phyloP scores from a whole-genome alignment of 192 early-diverging fungal species.

The Dimargaris verticillata region DNA sequence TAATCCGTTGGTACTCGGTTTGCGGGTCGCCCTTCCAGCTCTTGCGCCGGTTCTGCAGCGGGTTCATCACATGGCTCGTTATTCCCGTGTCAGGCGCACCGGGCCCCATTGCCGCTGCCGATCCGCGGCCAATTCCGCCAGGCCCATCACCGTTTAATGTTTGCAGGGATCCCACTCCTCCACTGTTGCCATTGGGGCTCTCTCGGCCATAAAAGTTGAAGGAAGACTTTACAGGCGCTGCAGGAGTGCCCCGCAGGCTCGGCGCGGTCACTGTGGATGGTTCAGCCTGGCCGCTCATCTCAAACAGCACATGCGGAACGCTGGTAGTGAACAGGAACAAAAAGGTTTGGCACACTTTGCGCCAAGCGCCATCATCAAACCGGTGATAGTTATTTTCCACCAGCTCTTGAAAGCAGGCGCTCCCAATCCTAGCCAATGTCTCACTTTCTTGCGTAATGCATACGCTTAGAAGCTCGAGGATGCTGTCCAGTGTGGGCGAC shows the following conservation, averaged over 20 bases:
- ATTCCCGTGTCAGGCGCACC: too few relatives aligned
- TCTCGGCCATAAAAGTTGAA: too few relatives aligned
- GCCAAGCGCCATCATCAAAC: conserved; percentile 58
- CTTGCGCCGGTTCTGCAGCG: neutral
- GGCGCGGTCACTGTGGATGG: neutral
- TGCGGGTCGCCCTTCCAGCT: conserved; percentile 32
- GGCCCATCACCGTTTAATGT: conserved; percentile 13
- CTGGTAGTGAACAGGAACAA: conserved; percentile 60
- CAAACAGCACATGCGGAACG: conserved; percentile 56
- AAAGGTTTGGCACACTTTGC: conserved; percentile 49
- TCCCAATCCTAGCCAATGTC: conserved; percentile 73
- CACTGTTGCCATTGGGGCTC: neutral
- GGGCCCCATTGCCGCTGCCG: conserved; percentile 12
- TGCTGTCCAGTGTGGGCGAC: conserved; percentile 51
- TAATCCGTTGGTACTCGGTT: conserved; percentile 65
- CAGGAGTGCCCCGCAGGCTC: neutral
- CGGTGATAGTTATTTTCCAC: conserved; percentile 61
- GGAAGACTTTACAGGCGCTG: too few relatives aligned
- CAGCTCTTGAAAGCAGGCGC: conserved; percentile 78
- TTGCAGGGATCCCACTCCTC: too few relatives aligned
- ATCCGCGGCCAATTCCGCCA: conserved; percentile 6
- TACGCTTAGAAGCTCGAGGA: conserved; percentile 61
- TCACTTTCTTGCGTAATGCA: conserved; percentile 92
- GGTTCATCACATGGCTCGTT: too few relatives aligned
- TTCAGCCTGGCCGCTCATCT: conserved; percentile 11